Conservation (phyloP, 768 basidiomycete genomes). For the Leccinum truebloodii region DNA sequence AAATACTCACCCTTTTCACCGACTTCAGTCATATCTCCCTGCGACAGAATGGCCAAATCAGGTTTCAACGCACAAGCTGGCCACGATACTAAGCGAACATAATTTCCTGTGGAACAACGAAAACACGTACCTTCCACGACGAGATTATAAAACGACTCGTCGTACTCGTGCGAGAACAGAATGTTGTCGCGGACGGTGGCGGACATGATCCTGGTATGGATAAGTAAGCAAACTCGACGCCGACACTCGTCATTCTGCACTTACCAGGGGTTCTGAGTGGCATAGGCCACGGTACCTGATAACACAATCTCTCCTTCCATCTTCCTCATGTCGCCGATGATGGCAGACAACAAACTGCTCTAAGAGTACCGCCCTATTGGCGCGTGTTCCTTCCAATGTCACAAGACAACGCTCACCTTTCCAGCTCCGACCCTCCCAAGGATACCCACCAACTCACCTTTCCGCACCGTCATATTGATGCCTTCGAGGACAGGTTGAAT, state of each 20-base stretch:
- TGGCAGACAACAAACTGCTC: conserved; percentile 75
- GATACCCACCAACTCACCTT: conserved; percentile 83
- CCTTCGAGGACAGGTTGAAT: conserved; percentile 69
- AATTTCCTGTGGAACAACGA: neutral
- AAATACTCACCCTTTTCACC: conserved; percentile 70
- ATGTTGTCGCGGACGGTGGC: conserved; percentile 90
- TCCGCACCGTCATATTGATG: conserved; percentile 71
- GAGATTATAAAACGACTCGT: conserved; percentile 78
- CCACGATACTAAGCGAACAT: neutral
- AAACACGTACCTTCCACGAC: conserved; percentile 67
- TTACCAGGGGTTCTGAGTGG: conserved; percentile 85
- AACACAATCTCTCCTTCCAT: conserved; percentile 71
- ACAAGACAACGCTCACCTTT: conserved; percentile 52
- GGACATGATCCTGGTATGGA: conserved; percentile 69
- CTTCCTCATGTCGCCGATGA: conserved; percentile 86
- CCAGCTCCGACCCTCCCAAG: conserved; percentile 91
- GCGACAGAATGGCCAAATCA: conserved; percentile 75
- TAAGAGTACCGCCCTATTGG: conserved; percentile 21
- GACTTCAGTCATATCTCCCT: conserved; percentile 85
- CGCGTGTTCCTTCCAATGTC: neutral
- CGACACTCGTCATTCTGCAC: conserved; percentile 11
- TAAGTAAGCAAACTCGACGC: neutral
- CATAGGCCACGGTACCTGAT: conserved; percentile 75
- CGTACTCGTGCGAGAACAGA: conserved; percentile 85
- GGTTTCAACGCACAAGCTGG: conserved; percentile 81